Conservation (phyloP, 2,329 filamentous ascomycete genomes). For the Penicillium sp. region DNA sequence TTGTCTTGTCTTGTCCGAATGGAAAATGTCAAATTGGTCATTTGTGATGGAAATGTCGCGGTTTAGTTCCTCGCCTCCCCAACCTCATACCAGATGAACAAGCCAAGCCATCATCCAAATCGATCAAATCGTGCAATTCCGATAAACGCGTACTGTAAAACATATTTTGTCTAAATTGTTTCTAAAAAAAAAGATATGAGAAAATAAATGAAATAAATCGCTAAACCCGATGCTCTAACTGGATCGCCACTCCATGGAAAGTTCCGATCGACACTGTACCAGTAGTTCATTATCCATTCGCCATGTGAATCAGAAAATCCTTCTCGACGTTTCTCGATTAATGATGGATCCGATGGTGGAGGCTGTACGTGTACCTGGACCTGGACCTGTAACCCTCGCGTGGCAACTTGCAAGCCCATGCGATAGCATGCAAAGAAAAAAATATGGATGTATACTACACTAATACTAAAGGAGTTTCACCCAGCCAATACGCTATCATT, state of each 20-base stretch:
- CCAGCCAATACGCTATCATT: background rate
- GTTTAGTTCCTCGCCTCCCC: background rate
- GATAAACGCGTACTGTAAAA: background rate
- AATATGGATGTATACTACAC: background rate
- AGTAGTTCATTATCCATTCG: background rate
- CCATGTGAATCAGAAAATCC: slow-evolving; percentile 1
- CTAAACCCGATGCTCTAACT: background rate
- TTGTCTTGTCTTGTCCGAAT: background rate
- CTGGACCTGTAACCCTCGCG: background rate
- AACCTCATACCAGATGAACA: background rate
- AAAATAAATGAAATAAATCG: background rate
- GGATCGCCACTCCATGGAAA: slow-evolving; percentile 3
- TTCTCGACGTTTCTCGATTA: slow-evolving; percentile 5
- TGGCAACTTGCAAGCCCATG: background rate
- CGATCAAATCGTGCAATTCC: background rate
- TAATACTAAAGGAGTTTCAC: background rate
- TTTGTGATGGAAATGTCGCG: background rate
- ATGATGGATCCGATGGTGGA: background rate
- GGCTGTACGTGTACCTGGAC: background rate
- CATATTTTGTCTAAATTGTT: too few relatives aligned
- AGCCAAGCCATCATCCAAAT: background rate
- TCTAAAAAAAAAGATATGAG: background rate
- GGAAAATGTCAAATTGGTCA: background rate
- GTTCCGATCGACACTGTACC: slow-evolving; percentile 1
- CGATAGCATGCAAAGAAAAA: background rate